Evolutionary conservation across 2,329 filamentous ascomycete genomes (phyloP).

Genomic region (Emergomyces pasteurianus): DNA sequence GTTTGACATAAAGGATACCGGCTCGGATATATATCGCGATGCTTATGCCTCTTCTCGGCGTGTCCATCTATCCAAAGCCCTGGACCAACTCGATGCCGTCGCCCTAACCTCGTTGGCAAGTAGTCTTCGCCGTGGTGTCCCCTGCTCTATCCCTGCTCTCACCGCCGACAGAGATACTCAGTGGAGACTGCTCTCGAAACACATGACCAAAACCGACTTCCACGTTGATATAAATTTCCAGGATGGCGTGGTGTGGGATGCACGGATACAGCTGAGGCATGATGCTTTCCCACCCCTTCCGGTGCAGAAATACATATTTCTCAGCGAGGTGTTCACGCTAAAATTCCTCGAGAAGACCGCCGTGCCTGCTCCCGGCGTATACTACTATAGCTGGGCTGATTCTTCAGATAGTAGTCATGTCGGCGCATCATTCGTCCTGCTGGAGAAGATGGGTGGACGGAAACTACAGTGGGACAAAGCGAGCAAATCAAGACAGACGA

Average conservation of each 20-base stretch:
- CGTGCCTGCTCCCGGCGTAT: constrained; percentile 1
- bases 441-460: constrained; percentile 1
- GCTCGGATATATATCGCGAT: neutral
- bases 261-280: neutral
- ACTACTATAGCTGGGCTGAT: neutral
- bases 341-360: constrained; percentile 2
- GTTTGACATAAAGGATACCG: neutral
- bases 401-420: neutral
- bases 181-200: neutral
- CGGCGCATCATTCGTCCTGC: neutral
- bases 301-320: constrained; percentile 1
- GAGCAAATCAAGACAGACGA: neutral
- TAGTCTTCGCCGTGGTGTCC: neutral
- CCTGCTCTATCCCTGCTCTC: constrained; percentile 1
- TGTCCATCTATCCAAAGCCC: neutral
- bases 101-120: neutral
- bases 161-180: neutral
- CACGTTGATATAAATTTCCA: constrained; percentile 2
- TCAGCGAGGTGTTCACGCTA: neutral
- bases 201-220: neutral
- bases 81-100: neutral
- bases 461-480: neutral
- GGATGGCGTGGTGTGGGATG: constrained; percentile 2
- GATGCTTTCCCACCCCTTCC: neutral
- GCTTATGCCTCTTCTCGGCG: neutral